Conservation (phyloP, 768 basidiomycete genomes). For the Boletales sp. region DNA sequence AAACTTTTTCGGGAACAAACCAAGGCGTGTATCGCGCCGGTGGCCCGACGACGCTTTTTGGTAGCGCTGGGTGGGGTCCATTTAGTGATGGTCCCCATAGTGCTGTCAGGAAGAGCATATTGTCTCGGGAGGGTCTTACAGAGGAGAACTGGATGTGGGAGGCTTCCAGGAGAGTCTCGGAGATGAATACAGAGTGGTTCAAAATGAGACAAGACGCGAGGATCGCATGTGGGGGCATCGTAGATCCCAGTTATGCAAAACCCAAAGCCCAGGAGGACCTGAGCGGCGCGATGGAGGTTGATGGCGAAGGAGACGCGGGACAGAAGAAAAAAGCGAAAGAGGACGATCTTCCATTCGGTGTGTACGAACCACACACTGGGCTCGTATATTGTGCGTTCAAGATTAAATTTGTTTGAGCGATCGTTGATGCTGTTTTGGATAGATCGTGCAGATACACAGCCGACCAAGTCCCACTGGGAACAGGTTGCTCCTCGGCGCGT, state of each 20-base stretch:
- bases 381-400: constrained; percentile 63
- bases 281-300: constrained; percentile 28
- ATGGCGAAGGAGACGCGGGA: constrained; percentile 24
- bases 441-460: constrained; percentile 81
- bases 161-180: constrained; percentile 61
- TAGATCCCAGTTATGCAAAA: constrained; percentile 28
- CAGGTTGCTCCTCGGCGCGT: constrained; percentile 47
- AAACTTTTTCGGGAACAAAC: constrained; percentile 41
- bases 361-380: constrained; percentile 82
- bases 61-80: constrained; percentile 77
- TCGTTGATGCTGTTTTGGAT: constrained; percentile 4
- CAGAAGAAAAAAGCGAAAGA: constrained; percentile 29
- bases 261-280: constrained; percentile 31
- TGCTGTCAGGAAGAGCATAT: constrained; percentile 74
- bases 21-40: constrained; percentile 85
- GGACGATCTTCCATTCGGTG: constrained; percentile 50
- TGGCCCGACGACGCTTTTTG: constrained; percentile 91
- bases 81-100: constrained; percentile 86
- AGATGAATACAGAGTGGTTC: constrained; percentile 63
- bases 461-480: constrained; percentile 62
- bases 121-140: constrained; percentile 76
- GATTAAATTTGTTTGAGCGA: not conserved
- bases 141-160: constrained; percentile 93
- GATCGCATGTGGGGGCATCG: constrained; percentile 48
- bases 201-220: constrained; percentile 54